Evolutionary conservation across 202 grass and related monocot genomes (phyloP).

Genomic region (Miscanthus sacchariflorus): DNA sequence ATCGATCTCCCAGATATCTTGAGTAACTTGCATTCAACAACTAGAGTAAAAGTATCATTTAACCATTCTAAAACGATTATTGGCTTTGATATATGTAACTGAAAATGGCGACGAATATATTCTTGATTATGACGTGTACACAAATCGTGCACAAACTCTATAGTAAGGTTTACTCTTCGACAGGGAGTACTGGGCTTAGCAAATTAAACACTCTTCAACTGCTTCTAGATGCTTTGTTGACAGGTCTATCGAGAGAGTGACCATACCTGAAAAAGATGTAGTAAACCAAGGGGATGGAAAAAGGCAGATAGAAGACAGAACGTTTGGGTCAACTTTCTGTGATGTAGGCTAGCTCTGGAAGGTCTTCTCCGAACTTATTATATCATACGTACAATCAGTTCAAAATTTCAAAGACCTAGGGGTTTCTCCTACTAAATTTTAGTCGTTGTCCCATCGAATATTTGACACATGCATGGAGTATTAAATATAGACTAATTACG

Average conservation of each 20-base stretch:
- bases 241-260: constrained; percentile 16
- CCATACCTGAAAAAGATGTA: not conserved
- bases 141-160: not conserved
- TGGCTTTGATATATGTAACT: too few relatives aligned
- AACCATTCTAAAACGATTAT: too few relatives aligned
- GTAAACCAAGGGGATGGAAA: not conserved
- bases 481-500: too few relatives aligned
- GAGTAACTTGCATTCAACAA: not conserved
- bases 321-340: not conserved
- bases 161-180: not conserved
- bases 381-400: not conserved
- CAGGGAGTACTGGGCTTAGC: not conserved
- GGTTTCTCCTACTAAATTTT: too few relatives aligned
- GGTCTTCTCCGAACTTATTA: not conserved
- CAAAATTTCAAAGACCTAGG: not conserved
- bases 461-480: too few relatives aligned
- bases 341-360: not conserved
- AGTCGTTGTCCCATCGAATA: too few relatives aligned
- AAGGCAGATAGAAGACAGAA: not conserved
- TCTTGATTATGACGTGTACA: not conserved
- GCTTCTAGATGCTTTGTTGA: constrained; percentile 47
- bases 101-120: not conserved
- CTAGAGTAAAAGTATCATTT: not conserved
- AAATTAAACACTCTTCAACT: not conserved
- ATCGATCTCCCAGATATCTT: not conserved